A percentile compares a stretch with the other conserved stretches of the same genome.
phyloP scores from a whole-genome alignment of 306 rosid genomes.

The Corylus americana region DNA sequence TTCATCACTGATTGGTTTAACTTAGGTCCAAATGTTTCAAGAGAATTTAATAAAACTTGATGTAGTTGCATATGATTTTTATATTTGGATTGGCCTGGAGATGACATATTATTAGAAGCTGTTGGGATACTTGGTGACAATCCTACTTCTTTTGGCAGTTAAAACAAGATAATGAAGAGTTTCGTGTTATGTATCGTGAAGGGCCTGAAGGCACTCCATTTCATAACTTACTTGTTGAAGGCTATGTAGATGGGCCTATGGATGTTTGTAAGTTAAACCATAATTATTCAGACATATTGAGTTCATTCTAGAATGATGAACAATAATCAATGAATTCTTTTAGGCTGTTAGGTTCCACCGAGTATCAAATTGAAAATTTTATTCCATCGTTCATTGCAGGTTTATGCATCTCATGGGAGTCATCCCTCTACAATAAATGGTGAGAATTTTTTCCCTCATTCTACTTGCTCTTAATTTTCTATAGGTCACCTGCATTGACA shows the following conservation, averaged over 20 bases:
- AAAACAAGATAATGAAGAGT: slow-evolving; percentile 90
- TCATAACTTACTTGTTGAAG: slow-evolving; percentile 88
- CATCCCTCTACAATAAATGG: slow-evolving; percentile 81
- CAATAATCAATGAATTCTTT: slow-evolving; percentile 9
- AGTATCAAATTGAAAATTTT: background rate
- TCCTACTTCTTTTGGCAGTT: slow-evolving; percentile 55
- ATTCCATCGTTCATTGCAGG: slow-evolving; percentile 54
- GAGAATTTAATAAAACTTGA: slow-evolving; percentile 20
- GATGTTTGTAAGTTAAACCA: slow-evolving; percentile 72
- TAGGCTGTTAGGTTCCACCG: background rate
- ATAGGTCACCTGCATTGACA: background rate
- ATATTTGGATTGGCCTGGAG: slow-evolving; percentile 17
- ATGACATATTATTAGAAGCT: slow-evolving; percentile 4
- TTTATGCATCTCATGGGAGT: slow-evolving; percentile 81
- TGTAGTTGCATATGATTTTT: slow-evolving; percentile 16
- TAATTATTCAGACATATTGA: slow-evolving; percentile 10
- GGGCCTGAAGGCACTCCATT: slow-evolving; percentile 84
- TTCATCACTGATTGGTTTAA: slow-evolving; percentile 1
- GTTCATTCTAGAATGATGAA: slow-evolving; percentile 2
- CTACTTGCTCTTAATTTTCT: background rate
- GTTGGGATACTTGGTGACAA: background rate
- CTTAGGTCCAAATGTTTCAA: background rate
- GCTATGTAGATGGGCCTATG: slow-evolving; percentile 82
- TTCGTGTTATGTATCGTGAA: slow-evolving; percentile 92
- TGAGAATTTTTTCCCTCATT: slow-evolving; percentile 39